Base-by-base conservation (phyloP, 2,329 filamentous ascomycete genomes). In the Periconia sp. region DNA sequence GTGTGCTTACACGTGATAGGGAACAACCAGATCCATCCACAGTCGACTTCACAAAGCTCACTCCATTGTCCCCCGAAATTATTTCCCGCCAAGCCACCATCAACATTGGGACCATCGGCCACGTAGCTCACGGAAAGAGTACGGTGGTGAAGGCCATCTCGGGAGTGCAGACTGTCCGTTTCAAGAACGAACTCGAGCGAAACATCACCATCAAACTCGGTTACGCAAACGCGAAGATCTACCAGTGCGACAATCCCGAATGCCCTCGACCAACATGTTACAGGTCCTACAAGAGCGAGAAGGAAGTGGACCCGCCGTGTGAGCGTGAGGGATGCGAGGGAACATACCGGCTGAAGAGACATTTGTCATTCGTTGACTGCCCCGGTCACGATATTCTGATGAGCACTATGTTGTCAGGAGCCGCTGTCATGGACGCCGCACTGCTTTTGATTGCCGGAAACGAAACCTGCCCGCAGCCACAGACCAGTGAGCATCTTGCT, bases 351-450 rank as follows among this genome's bases (percentile, higher is more conserved):
- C 80, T 99, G 70, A 79, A 96, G 69, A 86, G 57, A 33, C 57
- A 65, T 49, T 66, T 73, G 63, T 93, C 91, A 15, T 99, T 97
- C 75, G 94, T 97, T 65, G 94, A 97, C 78, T 97, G 94, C 83
- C 94, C 94, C 53, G 94, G 94, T 77, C 94, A 99, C 90, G 94
- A 99, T 80, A 99, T 99, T 92, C 92, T 99, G 76, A 99, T 99
- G 94, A 97, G 93, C 79, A 99, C 94, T 69, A 99, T 99, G 94
- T 88, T 99, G 83, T 99, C 94, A 72, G 94, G 94, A 72, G 94
- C 94, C 68, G 94, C 94, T 61, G 94, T 99, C 84, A 99, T 99
- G 94, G 94, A 99, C 78, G 94, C 94, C 61, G 94, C 94, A 17
- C 85, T 99, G 56, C 86, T 99, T 52, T 84, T 99, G 50, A 97